Conservation (phyloP, 495 filamentous ascomycete species). For the Neurospora terricola region DNA sequence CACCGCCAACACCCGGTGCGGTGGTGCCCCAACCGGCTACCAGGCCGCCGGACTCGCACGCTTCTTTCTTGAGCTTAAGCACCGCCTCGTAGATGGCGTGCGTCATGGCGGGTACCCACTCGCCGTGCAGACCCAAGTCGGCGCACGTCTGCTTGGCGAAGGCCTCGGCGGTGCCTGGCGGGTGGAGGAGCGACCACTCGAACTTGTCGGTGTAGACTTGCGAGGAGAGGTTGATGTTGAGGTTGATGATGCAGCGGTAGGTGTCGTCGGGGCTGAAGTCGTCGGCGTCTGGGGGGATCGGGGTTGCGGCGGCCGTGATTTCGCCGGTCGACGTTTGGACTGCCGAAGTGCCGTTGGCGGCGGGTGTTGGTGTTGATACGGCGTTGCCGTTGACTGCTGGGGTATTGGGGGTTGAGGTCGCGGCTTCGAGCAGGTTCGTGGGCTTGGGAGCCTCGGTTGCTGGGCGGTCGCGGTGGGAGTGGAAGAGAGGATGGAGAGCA, state of each 20-base stretch:
- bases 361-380: constrained; percentile 19
- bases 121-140: constrained; percentile 77
- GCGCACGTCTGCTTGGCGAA: constrained; percentile 90
- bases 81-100: constrained; percentile 97
- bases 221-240: constrained; percentile 89
- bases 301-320: constrained; percentile 19
- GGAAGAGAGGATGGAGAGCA: constrained; percentile 85
- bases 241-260: constrained; percentile 78
- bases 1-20: constrained; percentile 26
- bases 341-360: constrained; percentile 6
- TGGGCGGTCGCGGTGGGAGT: constrained; percentile 39
- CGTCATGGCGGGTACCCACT: constrained; percentile 90
- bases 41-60: constrained; percentile 77
- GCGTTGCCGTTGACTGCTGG: constrained; percentile 24
- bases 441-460: constrained; percentile 34
- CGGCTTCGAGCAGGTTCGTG: constrained; percentile 9
- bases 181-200: constrained; percentile 94
- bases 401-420: constrained; percentile 35
- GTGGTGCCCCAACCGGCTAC: constrained; percentile 51
- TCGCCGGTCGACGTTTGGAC: constrained; percentile 17
- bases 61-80: constrained; percentile 87
- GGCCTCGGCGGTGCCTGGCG: constrained; percentile 79
- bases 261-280: constrained; percentile 72
- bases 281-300: constrained; percentile 11
- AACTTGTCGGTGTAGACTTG: constrained; percentile 94